phyloP scores from a whole-genome alignment of 148 eudicot species.

The Silene latifolia region DNA sequence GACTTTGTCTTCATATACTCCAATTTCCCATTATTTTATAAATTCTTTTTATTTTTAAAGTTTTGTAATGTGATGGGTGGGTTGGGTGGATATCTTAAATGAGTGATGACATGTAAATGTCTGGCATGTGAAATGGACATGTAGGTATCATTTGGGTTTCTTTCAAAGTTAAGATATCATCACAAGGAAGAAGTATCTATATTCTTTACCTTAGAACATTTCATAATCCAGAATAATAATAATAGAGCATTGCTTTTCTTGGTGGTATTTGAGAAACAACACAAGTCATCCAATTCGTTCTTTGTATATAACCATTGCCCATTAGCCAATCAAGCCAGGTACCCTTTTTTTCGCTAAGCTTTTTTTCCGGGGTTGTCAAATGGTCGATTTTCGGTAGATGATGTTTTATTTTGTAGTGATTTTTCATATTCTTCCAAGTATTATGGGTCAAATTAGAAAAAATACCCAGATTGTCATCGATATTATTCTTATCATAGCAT shows the following conservation, averaged over 20 bases:
- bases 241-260: slow-evolving; percentile 4
- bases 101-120: slow-evolving; percentile 10
- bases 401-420: too few relatives aligned
- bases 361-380: background rate
- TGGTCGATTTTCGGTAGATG: background rate
- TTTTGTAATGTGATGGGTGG: slow-evolving; percentile 19
- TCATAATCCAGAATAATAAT: background rate
- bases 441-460: too few relatives aligned
- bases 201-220: background rate
- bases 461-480: too few relatives aligned
- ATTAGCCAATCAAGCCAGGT: slow-evolving; percentile 12
- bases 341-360: background rate
- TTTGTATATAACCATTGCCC: background rate
- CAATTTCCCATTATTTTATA: slow-evolving; percentile 4
- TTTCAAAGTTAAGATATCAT: slow-evolving; percentile 10
- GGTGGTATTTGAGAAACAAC: slow-evolving; percentile 12
- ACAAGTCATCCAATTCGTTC: slow-evolving; percentile 9
- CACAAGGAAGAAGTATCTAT: background rate
- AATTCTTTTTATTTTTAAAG: background rate
- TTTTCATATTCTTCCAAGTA: too few relatives aligned
- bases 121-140: slow-evolving; percentile 19
- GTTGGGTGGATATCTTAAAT: slow-evolving; percentile 18
- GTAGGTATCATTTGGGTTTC: slow-evolving; percentile 11
- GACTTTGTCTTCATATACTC: slow-evolving; percentile 2
- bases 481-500: too few relatives aligned